phyloP scores from a whole-genome alignment of 345 rosid species.

The Syzygium oleosum region DNA sequence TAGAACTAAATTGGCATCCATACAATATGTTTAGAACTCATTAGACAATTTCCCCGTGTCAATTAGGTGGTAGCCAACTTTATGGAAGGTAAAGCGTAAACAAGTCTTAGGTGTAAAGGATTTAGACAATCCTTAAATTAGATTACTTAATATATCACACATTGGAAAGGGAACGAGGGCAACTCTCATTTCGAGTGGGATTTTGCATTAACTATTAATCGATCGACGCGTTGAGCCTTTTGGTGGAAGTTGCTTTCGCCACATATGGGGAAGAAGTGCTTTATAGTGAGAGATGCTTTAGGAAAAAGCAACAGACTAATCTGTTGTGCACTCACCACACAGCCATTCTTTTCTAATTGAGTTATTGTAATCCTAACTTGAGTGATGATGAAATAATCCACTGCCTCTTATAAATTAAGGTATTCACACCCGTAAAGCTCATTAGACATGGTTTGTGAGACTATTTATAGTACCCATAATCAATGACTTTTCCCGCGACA shows the following conservation, averaged over 20 bases:
- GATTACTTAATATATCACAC: background rate
- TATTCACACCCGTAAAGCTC: background rate
- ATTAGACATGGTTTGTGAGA: background rate
- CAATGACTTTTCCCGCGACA: background rate
- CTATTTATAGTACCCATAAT: too few relatives aligned
- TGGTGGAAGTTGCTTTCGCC: background rate
- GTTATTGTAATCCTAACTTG: background rate
- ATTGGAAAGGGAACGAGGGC: background rate
- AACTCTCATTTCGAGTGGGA: background rate
- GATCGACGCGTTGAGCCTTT: background rate
- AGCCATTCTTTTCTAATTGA: background rate
- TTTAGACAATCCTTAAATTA: background rate
- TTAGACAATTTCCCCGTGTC: background rate
- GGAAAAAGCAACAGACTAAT: background rate
- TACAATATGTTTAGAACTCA: fast-evolving
- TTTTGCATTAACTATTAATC: background rate
- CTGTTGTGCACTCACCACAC: background rate
- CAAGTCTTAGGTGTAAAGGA: background rate
- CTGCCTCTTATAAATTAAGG: background rate
- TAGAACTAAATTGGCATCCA: background rate
- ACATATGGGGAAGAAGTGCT: background rate
- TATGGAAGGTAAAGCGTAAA: background rate
- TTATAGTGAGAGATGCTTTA: background rate
- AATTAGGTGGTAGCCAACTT: background rate
- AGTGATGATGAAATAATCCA: background rate